Percentiles rank a stretch among this genome's conserved stretches.
Evolutionary conservation across 2,329 filamentous ascomycete species (phyloP).

Genomic region (Metarhizium brunneum): DNA sequence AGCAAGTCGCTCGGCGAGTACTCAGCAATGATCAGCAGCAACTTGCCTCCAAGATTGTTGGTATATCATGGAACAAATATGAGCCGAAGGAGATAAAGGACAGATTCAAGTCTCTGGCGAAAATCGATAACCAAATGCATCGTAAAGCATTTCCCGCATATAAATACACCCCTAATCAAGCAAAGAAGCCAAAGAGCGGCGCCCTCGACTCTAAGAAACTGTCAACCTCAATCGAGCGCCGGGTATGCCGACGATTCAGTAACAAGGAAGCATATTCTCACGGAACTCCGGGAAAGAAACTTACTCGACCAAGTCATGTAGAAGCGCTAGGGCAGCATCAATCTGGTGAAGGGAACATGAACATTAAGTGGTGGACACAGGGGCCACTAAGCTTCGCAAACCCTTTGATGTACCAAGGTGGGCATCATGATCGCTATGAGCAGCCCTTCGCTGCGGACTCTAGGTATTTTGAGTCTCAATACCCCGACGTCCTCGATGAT

Average conservation of each 20-base stretch:
- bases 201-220: conserved; percentile 3
- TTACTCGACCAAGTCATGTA: neutral
- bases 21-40: conserved; percentile 91
- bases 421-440: neutral
- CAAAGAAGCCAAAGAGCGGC: conserved; percentile 25
- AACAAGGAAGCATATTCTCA: neutral
- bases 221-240: conserved; percentile 14
- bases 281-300: neutral
- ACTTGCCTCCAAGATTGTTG: conserved; percentile 79
- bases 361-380: conserved; percentile 1
- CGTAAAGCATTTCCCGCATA: conserved; percentile 79
- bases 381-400: neutral
- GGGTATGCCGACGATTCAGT: conserved; percentile 33
- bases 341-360: neutral
- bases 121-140: conserved; percentile 76
- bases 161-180: conserved; percentile 84
- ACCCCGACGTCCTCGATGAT: neutral
- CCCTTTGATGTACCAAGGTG: neutral
- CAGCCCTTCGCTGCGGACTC: neutral
- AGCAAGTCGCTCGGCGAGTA: conserved; percentile 69
- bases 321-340: neutral
- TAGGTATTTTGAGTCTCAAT: neutral
- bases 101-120: conserved; percentile 70
- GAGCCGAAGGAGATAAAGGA: conserved; percentile 66
- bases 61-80: conserved; percentile 67